Conservation (phyloP, 805 yeast genomes). For the Limtongia smithiae region DNA sequence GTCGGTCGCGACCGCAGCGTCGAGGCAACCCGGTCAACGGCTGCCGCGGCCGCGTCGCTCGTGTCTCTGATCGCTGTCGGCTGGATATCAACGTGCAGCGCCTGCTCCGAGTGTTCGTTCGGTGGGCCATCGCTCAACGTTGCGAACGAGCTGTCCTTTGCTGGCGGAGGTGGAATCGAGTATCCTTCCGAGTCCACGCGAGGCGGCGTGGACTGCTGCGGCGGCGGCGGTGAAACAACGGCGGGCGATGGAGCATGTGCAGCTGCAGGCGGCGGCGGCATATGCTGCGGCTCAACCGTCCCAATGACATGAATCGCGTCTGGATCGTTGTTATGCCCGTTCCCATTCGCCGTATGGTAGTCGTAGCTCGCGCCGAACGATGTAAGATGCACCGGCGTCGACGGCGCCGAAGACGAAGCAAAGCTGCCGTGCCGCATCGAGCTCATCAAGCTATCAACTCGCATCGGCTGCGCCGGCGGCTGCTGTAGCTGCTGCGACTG, state of each 20-base stretch:
- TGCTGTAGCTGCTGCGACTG: too few relatives aligned
- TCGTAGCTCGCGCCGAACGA: constrained; percentile 6
- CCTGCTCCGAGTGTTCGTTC: neutral
- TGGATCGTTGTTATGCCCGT: constrained; percentile 14
- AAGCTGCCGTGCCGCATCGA: too few relatives aligned
- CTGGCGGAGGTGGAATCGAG: constrained; percentile 31
- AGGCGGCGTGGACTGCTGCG: neutral
- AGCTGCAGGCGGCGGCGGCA: neutral
- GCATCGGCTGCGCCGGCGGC: neutral
- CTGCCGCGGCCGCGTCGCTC: constrained; percentile 33
- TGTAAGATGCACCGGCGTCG: neutral
- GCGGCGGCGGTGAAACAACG: neutral
- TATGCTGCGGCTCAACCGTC: neutral
- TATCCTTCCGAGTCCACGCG: constrained; percentile 23
- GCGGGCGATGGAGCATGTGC: neutral
- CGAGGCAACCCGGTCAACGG: constrained; percentile 35
- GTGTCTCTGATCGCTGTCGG: constrained; percentile 31
- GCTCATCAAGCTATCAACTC: neutral
- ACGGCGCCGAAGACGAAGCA: neutral
- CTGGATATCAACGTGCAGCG: constrained; percentile 31
- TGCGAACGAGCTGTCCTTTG: too few relatives aligned
- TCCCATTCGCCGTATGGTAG: neutral
- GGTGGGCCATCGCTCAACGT: neutral
- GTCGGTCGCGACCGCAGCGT: constrained; percentile 35
- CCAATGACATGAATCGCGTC: constrained; percentile 21